phyloP scores from a whole-genome alignment of 345 rosid genomes.

The Acer negundo region DNA sequence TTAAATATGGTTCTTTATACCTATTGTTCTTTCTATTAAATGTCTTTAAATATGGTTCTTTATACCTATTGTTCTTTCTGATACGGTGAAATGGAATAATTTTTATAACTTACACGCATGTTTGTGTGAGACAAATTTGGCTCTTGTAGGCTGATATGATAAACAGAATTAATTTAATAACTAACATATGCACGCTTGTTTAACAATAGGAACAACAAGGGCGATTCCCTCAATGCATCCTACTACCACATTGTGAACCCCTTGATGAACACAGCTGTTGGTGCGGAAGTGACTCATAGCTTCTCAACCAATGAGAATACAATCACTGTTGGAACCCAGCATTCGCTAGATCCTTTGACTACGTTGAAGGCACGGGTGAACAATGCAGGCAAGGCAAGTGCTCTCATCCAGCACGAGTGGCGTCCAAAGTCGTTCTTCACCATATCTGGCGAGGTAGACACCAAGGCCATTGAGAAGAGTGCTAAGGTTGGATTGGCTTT shows the following conservation, averaged over 20 bases:
- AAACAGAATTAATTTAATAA: background rate
- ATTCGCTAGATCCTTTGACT: slow-evolving; percentile 73
- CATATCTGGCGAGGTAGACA: slow-evolving; percentile 84
- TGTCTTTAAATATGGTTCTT: background rate
- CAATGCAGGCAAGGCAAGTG: slow-evolving; percentile 68
- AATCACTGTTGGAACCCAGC: slow-evolving; percentile 78
- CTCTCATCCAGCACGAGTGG: slow-evolving; percentile 93
- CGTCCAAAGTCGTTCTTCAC: slow-evolving; percentile 77
- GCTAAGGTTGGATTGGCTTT: slow-evolving; percentile 87
- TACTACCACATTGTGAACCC: slow-evolving; percentile 77
- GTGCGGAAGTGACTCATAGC: slow-evolving; percentile 76
- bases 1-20: background rate
- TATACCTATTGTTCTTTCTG: background rate
- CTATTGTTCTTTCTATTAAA: background rate
- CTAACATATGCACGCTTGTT: slow-evolving; percentile 6
- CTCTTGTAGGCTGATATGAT: background rate
- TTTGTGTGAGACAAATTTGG: slow-evolving; percentile 16
- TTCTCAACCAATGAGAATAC: slow-evolving; percentile 78
- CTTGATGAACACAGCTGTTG: slow-evolving; percentile 62
- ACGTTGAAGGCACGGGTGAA: slow-evolving; percentile 73
- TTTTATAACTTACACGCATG: background rate
- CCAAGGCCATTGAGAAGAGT: slow-evolving; percentile 79
- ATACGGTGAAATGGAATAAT: background rate
- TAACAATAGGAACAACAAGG: slow-evolving; percentile 74
- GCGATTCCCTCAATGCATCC: slow-evolving; percentile 62